Percentiles rank a stretch among this genome's conserved stretches.
phyloP scores from a whole-genome alignment of 1,284 basidiomycete species.

The Gyrodon tennesseensis region DNA sequence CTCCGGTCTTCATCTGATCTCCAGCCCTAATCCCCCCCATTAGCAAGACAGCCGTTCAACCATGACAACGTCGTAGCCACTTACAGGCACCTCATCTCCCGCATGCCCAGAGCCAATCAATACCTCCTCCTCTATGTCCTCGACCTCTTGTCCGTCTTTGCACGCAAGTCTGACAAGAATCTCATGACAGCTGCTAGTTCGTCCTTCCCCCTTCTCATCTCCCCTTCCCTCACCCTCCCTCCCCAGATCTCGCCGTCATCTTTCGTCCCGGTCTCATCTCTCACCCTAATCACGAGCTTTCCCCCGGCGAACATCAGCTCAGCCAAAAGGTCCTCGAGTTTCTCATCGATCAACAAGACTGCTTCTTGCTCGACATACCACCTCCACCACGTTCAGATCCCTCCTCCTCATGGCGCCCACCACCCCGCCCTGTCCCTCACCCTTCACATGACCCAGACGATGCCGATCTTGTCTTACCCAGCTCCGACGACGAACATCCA shows the following conservation, averaged over 20 bases:
- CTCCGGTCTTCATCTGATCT: conserved; percentile 6
- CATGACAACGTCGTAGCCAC: conserved; percentile 69
- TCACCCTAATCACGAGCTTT: conserved; percentile 81
- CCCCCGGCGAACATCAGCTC: conserved; percentile 78
- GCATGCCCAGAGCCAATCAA: conserved; percentile 86
- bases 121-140: conserved; percentile 96
- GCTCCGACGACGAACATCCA: conserved; percentile 52
- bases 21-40: conserved; percentile 17
- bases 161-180: conserved; percentile 87
- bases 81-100: conserved; percentile 83
- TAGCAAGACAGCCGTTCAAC: conserved; percentile 65
- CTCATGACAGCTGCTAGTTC: conserved; percentile 93
- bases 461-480: conserved; percentile 46
- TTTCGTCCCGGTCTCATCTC: conserved; percentile 93
- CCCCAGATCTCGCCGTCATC: conserved; percentile 85
- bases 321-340: conserved; percentile 94
- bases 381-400: conserved; percentile 56
- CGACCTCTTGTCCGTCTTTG: conserved; percentile 94
- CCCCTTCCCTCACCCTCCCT: conserved; percentile 2
- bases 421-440: conserved; percentile 21
- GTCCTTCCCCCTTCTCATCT: conserved; percentile 36
- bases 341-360: conserved; percentile 86
- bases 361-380: conserved; percentile 80
- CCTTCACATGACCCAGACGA: conserved; percentile 35
- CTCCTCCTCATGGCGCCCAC: conserved; percentile 39